Base-by-base conservation (phyloP, 805 yeast genomes). In the Pichia occidentalis region DNA sequence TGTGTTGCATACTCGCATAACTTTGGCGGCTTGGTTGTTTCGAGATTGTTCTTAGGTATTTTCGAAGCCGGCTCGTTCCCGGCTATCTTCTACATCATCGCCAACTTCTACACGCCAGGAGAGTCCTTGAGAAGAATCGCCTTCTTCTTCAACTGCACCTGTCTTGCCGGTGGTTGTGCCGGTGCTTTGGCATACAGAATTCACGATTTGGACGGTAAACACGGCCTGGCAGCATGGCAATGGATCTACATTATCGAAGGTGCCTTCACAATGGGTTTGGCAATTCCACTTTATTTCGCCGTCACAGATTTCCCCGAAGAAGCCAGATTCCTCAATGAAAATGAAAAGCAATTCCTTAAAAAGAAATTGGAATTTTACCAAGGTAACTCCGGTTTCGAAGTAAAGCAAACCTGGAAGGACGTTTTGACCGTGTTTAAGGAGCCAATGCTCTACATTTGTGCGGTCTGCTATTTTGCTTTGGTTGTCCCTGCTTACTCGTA, bases 41-140 rank as follows among this genome's bases (percentile, higher is more conserved):
- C 82, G 35, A 71, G 90, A 39, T 69, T 80, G 44, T 62, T 82
- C 29, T 64, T 81, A 14, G 90, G 90, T 45, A 53, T 77, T 25
- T 71, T 77, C 44, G 90, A 82, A 57, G 70, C 82, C 24, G 80
- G 85, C 32, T 73, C 82, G 48, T 81, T 80, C 64, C 88, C 88
- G 1, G 81, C 85, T 13, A 75, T 83, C 47, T 82, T 81, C 56
- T 82, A 80, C 56, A 66, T 81, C 40, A 64, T 81, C 46, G 67
- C 82, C 26, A 73, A 75, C 57, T 81, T 77, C 63, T 81, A 81
- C 58, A 63, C 75, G 28, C 69, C 80, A 37, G 60, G 61, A 19
- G 88, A 81, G 56, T 71, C 85, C 8, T 84, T 79, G 58, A 70
- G 77, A 52, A 61, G 90, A 39, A 78, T 77, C 57, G 67, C 80